These are phyloP conservation scores for Globisporangium polare DNA, from an alignment of 352 stramenopile genomes.

Conservation along the genomic window DNA sequence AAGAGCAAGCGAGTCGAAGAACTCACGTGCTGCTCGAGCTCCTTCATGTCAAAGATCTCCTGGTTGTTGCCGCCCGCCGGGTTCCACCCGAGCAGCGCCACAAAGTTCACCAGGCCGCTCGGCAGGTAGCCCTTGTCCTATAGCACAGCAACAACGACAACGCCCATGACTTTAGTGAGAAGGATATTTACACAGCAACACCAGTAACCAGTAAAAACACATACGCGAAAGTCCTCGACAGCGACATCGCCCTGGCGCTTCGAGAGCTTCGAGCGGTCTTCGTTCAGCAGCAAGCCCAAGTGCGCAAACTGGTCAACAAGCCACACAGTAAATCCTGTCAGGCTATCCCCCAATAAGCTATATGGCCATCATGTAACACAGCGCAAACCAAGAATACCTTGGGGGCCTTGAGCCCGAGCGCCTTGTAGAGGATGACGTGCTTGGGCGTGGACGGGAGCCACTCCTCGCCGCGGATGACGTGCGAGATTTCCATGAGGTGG, in stretches of 20 bases:
- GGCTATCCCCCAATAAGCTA: background rate
- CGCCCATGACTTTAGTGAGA: no score
- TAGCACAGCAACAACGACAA: background rate
- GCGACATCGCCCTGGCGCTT: constrained; percentile 97
- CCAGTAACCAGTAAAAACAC: background rate
- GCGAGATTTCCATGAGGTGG: constrained; percentile 96
- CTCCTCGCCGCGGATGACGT: constrained; percentile 96
- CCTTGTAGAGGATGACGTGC: constrained; percentile 89
- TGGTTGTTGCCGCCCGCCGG: constrained; percentile 93
- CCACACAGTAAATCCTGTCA: background rate
- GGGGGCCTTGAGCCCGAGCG: constrained; percentile 70
- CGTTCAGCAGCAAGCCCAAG: constrained; percentile 93
- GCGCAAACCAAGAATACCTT: constrained; percentile 29
- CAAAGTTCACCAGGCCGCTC: constrained; percentile 97
- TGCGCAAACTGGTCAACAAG: constrained; percentile 68
- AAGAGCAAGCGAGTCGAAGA: background rate
- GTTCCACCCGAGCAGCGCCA: constrained; percentile 98
- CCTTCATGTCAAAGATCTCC: constrained; percentile 95
- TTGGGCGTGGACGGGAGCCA: constrained; percentile 91
- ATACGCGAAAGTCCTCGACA: constrained; percentile 95
- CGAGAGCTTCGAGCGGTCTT: constrained; percentile 97
- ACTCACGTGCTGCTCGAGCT: constrained; percentile 73
- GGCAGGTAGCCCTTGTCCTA: constrained; percentile 94
- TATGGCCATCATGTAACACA: background rate
- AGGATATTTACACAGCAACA: background rate